Percentiles rank a stretch among this genome's conserved stretches.
phyloP scores from a whole-genome alignment of 2,329 filamentous ascomycete genomes.

The Beauveria caledonica region DNA sequence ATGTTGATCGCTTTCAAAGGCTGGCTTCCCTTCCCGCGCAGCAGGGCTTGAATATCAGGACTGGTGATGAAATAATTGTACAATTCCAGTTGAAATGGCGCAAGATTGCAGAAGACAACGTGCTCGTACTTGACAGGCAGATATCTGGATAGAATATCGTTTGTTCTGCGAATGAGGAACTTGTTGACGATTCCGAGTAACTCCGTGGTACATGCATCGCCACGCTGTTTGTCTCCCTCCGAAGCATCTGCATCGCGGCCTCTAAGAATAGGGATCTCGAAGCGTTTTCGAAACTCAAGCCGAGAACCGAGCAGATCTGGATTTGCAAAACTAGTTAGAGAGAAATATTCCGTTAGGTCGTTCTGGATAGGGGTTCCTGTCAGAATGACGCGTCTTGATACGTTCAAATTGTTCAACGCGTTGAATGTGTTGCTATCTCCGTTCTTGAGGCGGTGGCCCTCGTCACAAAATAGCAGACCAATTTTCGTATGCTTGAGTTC shows the following conservation, averaged over 20 bases:
- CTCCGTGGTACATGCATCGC: conserved; percentile 74
- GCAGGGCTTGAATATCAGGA: conserved; percentile 83
- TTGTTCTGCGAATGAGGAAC: conserved; percentile 95
- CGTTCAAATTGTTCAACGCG: conserved; percentile 82
- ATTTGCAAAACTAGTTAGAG: conserved; percentile 92
- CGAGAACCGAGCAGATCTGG: conserved; percentile 84
- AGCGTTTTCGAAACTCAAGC: conserved; percentile 86
- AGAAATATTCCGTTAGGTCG: conserved; percentile 95
- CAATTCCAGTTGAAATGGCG: conserved; percentile 83
- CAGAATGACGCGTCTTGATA: conserved; percentile 83
- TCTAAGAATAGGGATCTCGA: conserved; percentile 83
- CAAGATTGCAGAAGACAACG: conserved; percentile 93
- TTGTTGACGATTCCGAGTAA: conserved; percentile 86
- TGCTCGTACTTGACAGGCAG: conserved; percentile 98
- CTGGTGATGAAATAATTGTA: conserved; percentile 98
- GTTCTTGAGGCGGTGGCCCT: conserved; percentile 94
- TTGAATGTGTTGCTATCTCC: conserved; percentile 93
- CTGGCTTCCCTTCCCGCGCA: conserved; percentile 90
- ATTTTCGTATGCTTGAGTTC: conserved; percentile 86
- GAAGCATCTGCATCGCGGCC: conserved; percentile 86
- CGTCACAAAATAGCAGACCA: conserved; percentile 87
- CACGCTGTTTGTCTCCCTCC: conserved; percentile 71
- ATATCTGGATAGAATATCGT: conserved; percentile 97
- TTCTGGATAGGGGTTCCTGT: conserved; percentile 98
- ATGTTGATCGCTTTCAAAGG: conserved; percentile 94